Evolutionary conservation across 768 basidiomycete species (phyloP).

Genomic region (Lentinula detonsa): DNA sequence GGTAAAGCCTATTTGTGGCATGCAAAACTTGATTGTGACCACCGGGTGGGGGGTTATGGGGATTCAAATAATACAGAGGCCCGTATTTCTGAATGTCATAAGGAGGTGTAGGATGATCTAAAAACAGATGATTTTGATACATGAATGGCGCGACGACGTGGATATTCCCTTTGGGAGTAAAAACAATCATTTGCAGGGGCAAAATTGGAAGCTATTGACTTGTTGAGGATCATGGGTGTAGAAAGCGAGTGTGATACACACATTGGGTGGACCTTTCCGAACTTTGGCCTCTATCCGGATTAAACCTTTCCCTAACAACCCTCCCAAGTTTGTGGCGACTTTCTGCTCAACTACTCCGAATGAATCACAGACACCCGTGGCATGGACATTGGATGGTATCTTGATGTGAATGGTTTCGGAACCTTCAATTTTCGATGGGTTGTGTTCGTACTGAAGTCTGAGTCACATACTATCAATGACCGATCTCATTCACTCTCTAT

Average conservation of each 20-base stretch:
- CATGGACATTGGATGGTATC: conserved; percentile 54
- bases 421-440: conserved; percentile 36
- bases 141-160: conserved; percentile 74
- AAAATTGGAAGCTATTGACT: conserved; percentile 68
- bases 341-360: conserved; percentile 88
- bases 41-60: conserved; percentile 78
- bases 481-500: too few species aligned
- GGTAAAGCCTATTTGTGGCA: conserved; percentile 33
- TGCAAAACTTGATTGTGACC: conserved; percentile 44
- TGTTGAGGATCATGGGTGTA: conserved; percentile 12
- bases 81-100: conserved; percentile 56
- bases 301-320: conserved; percentile 80
- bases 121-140: conserved; percentile 56
- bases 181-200: conserved; percentile 80
- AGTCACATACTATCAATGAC: neutral
- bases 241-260: conserved; percentile 28
- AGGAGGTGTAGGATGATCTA: conserved; percentile 74
- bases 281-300: conserved; percentile 78
- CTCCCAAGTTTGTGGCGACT: conserved; percentile 71
- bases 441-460: conserved; percentile 68
- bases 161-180: conserved; percentile 93
- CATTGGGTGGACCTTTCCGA: conserved; percentile 55
- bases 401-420: conserved; percentile 78
- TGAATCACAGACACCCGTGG: conserved; percentile 50
- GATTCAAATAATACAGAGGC: conserved; percentile 76